Percentiles rank a stretch among this genome's conserved stretches.
Evolutionary conservation across 169 alveolate species (phyloP).

Genomic region (Blepharisma undulans): DNA sequence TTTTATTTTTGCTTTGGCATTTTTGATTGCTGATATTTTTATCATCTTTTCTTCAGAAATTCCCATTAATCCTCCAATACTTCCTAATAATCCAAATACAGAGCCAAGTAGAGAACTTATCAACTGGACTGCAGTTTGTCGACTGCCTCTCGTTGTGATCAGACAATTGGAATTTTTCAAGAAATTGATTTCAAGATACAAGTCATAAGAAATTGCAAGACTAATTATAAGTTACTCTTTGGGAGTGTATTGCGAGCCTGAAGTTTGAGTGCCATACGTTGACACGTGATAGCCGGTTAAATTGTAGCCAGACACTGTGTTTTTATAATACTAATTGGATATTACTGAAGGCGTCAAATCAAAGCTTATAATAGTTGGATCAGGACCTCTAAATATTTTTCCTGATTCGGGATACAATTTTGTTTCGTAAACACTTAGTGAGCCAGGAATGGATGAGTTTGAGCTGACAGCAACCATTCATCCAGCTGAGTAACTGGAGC

Average conservation of each 20-base stretch:
- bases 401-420: background rate
- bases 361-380: background rate
- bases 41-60: background rate
- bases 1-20: too few relatives aligned
- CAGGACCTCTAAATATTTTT: conserved; percentile 6
- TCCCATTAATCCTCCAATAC: background rate
- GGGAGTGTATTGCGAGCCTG: background rate
- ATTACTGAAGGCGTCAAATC: background rate
- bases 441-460: conserved; percentile 21
- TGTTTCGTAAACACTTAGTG: background rate
- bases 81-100: background rate
- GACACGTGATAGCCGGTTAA: background rate
- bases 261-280: background rate
- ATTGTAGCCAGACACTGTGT: background rate
- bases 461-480: conserved; percentile 11
- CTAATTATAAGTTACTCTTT: too few relatives aligned
- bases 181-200: background rate
- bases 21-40: too few relatives aligned
- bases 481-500: too few relatives aligned
- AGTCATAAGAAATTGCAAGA: too few relatives aligned
- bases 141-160: background rate
- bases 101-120: background rate
- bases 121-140: background rate
- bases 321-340: background rate
- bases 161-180: background rate